phyloP scores from a whole-genome alignment of 2,329 filamentous ascomycete genomes.

The Xylariales sp. region DNA sequence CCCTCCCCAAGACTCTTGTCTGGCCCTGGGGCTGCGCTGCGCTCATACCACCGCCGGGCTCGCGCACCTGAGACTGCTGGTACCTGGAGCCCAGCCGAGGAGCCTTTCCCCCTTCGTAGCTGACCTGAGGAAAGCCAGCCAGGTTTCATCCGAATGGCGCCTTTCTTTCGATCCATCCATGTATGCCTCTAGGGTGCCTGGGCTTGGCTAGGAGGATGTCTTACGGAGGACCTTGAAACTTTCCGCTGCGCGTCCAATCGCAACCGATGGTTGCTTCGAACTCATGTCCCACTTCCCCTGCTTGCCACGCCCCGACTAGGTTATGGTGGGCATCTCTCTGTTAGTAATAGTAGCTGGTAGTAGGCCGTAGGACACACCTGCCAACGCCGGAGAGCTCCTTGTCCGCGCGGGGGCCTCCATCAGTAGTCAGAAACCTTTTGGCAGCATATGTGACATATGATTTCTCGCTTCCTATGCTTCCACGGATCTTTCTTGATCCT shows the following conservation, averaged over 20 bases:
- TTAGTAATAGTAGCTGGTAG: constrained; percentile 20
- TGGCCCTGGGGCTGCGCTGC: neutral
- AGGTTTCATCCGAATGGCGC: constrained; percentile 11
- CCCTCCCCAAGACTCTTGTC: constrained; percentile 11
- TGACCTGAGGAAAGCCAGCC: too few species aligned
- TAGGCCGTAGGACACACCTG: too few species aligned
- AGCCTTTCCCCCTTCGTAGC: too few species aligned
- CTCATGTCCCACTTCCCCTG: constrained; percentile 6
- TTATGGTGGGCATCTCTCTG: constrained; percentile 17
- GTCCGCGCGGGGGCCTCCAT: constrained; percentile 23
- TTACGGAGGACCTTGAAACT: constrained; percentile 10
- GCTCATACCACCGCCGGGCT: constrained; percentile 1
- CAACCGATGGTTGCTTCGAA: constrained; percentile 3
- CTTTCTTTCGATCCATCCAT: too few species aligned
- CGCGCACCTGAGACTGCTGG: constrained; percentile 5
- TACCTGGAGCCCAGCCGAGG: too few species aligned
- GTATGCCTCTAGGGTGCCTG: too few species aligned
- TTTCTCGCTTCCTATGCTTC: constrained; percentile 18
- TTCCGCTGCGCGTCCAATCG: constrained; percentile 19
- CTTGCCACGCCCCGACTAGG: constrained; percentile 11
- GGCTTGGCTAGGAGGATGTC: too few species aligned
- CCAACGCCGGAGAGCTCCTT: constrained; percentile 23
- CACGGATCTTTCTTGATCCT: constrained; percentile 19
- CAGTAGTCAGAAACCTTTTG: constrained; percentile 8
- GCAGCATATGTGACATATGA: constrained; percentile 16